Conservation (phyloP, 2,329 filamentous ascomycete genomes). For the Cyanodermella asteris region DNA sequence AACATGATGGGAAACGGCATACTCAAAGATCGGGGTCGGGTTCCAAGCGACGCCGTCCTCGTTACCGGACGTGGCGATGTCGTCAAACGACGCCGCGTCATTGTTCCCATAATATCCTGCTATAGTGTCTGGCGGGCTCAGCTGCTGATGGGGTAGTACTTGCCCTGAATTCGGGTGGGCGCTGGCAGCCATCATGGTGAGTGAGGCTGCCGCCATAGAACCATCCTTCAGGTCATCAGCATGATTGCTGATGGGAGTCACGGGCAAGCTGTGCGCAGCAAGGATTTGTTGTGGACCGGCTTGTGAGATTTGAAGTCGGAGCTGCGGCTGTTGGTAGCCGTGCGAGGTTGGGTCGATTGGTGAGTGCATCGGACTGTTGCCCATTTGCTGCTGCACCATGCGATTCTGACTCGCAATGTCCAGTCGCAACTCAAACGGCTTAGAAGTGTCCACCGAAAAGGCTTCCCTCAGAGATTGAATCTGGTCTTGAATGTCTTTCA, state of each 20-base stretch:
- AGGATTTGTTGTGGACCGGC: conserved; percentile 11
- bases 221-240: conserved; percentile 56
- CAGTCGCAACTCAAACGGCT: conserved; percentile 73
- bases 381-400: no score
- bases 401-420: conserved; percentile 74
- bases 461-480: conserved; percentile 75
- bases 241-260: conserved; percentile 57
- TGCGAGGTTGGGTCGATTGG: conserved; percentile 38
- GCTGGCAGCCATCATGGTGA: conserved; percentile 47
- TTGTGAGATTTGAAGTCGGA: conserved; percentile 16
- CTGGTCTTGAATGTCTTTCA: conserved; percentile 75
- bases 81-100: no score
- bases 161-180: conserved; percentile 22
- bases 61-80: conserved; percentile 36
- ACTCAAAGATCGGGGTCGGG: conserved; percentile 76
- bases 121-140: conserved; percentile 29
- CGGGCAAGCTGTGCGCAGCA: conserved; percentile 44
- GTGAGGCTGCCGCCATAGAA: conserved; percentile 48
- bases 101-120: no score
- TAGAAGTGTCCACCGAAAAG: conserved; percentile 67
- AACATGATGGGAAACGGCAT: no score
- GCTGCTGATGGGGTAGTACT: conserved; percentile 13
- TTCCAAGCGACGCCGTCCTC: conserved; percentile 55
- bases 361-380: conserved; percentile 40
- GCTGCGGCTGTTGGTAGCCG: conserved; percentile 28